A percentile compares a stretch with the other conserved stretches of the same genome.
Conservation (phyloP, 306 rosid genomes). For the Ormosia emarginata region DNA sequence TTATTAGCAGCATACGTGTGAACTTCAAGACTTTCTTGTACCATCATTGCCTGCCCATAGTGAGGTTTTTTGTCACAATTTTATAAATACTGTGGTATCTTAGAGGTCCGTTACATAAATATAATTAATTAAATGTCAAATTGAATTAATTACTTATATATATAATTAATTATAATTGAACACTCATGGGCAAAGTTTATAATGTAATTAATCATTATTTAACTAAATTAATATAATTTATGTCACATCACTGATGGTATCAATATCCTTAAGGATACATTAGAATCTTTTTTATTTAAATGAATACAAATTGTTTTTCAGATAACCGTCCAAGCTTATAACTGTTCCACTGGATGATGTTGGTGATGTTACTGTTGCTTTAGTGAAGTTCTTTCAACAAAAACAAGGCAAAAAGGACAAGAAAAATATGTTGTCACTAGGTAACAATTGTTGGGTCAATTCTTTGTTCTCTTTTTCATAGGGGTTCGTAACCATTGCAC, state of each 20-base stretch:
- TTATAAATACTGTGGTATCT: neutral
- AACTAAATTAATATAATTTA: too few relatives aligned
- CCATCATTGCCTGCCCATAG: neutral
- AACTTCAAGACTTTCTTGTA: neutral
- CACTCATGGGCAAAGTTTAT: too few relatives aligned
- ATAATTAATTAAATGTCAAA: too few relatives aligned
- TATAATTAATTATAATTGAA: too few relatives aligned
- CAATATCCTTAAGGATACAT: too few relatives aligned
- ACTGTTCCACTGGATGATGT: conserved; percentile 24
- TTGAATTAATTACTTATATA: too few relatives aligned
- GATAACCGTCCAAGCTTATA: neutral
- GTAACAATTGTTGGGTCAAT: conserved; percentile 27
- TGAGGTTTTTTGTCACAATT: neutral
- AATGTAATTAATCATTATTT: too few relatives aligned
- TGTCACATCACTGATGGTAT: too few relatives aligned
- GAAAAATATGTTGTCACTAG: neutral
- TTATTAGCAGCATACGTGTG: neutral
- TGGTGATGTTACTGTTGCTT: conserved; percentile 22
- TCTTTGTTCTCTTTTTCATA: conserved; percentile 12
- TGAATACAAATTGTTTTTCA: neutral
- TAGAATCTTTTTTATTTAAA: neutral
- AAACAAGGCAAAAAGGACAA: neutral
- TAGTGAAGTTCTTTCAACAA: conserved; percentile 12
- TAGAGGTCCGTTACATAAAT: too few relatives aligned
- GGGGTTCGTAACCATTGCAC: conserved; percentile 7